Conservation (phyloP, 495 filamentous ascomycete species). For the Talaromyces thailandensis region DNA sequence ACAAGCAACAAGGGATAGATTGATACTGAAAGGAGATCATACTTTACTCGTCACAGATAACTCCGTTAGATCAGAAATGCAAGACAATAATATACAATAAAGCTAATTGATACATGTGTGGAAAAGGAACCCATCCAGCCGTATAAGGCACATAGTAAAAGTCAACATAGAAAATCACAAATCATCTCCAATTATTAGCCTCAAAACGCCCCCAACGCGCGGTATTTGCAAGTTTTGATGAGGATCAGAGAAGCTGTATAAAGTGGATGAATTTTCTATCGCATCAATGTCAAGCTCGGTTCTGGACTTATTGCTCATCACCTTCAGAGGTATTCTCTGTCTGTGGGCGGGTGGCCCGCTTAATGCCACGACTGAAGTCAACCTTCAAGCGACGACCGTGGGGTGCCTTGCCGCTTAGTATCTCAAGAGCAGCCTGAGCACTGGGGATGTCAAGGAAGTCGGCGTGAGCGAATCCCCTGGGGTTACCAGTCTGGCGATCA, state of each 20-base stretch:
- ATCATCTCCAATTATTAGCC: neutral
- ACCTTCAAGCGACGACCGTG: slow-evolving; percentile 59
- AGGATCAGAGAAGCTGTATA: neutral
- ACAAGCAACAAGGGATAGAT: no score
- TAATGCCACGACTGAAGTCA: slow-evolving; percentile 40
- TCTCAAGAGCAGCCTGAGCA: slow-evolving; percentile 48
- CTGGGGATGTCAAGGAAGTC: slow-evolving; percentile 65
- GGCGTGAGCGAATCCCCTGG: slow-evolving; percentile 81
- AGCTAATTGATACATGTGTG: neutral
- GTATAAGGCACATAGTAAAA: neutral
- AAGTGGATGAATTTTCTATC: neutral
- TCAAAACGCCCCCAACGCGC: neutral
- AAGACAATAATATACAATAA: slow-evolving; percentile 1
- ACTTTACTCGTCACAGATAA: slow-evolving; percentile 13
- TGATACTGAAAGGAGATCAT: neutral
- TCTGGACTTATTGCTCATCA: neutral
- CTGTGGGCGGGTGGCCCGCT: neutral
- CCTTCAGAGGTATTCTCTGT: neutral
- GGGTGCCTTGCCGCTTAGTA: slow-evolving; percentile 47
- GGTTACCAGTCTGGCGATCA: slow-evolving; percentile 79
- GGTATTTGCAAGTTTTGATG: neutral
- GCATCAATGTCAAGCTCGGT: neutral
- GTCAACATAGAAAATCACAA: neutral
- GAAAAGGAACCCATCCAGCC: neutral
- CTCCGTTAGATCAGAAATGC: neutral